These are phyloP conservation scores for Colletotrichum orchidophilum DNA, from an alignment of 2,329 filamentous ascomycete species.

Conservation along the genomic window DNA sequence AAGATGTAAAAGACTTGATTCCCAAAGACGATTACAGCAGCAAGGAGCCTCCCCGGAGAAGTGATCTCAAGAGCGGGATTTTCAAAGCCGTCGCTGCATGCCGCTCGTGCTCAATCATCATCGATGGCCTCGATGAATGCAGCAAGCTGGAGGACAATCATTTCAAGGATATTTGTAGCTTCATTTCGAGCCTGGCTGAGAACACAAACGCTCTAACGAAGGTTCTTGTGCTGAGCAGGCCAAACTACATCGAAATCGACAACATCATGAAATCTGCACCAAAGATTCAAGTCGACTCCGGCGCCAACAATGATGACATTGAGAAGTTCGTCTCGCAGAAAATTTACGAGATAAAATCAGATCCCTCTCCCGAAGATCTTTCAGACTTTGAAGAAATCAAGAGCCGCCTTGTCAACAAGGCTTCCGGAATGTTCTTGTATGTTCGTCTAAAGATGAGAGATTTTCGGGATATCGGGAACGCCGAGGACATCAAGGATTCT, in stretches of 20 bases:
- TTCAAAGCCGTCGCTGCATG: not conserved
- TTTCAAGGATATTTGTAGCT: slow-evolving; percentile 1
- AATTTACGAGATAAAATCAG: not conserved
- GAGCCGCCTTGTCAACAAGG: not conserved
- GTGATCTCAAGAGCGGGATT: slow-evolving; percentile 1
- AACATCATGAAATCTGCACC: not conserved
- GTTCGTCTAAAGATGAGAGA: not conserved
- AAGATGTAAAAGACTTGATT: not conserved
- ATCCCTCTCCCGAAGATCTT: not conserved
- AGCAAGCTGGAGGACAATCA: not conserved
- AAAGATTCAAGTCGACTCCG: not conserved
- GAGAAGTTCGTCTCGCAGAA: not conserved
- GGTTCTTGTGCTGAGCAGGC: slow-evolving; percentile 1
- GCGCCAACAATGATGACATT: not conserved
- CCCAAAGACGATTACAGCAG: not conserved
- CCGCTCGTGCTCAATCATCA: not conserved
- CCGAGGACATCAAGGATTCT: slow-evolving; percentile 2
- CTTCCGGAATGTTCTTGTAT: slow-evolving; percentile 2
- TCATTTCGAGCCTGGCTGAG: not conserved
- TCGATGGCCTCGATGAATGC: slow-evolving; percentile 21
- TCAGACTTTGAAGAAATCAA: not conserved
- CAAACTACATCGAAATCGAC: not conserved
- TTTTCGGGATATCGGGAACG: not conserved
- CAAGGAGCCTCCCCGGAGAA: not conserved
- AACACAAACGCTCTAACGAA: not conserved